Evolutionary conservation across 1,284 basidiomycete species (phyloP), one percentile per base, ranked within the genome.

Genomic region (Sanghuangporus weigelae): DNA sequence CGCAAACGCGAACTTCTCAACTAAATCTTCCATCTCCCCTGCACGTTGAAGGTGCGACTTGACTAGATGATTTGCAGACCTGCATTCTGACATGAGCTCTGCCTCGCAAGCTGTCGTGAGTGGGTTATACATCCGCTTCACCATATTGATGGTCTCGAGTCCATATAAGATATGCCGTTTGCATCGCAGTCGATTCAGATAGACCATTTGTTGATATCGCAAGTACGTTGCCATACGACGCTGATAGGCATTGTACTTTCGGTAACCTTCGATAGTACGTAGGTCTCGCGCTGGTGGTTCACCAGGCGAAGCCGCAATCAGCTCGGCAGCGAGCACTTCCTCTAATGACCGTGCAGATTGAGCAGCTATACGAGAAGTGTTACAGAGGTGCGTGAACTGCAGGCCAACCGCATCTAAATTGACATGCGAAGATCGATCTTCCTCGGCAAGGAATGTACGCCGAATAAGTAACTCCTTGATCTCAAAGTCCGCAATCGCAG

Each of bases 381-480:
- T 76, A 67, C 86, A 78, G 40, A 77, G 73, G 19, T 42, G 74
- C 16, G 89, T 78, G 65, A 96, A 87, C 3, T 77, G 80, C 44
- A 95, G 74, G 23, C 89, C 87, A 36, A 94, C 77, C 8, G 86
- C 69, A 62, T 85, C 85, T 39, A 95, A 76, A 68, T 90, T 83
- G 46, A 93, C 71, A 10, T 67, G 70, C 21, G 82, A 79, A 48
- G 72, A 81, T 64, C 73, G 69, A 67, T 79, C 81, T 6, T 81
- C 73, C 8, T 80, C 75, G 7, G 74, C 71, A 10, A 93, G 69
- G 19, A 96, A 76, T 39, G 84, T 78, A 42, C 89, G 84, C 23
- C 95, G 84, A 14, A 96, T 76, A n/a, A 98, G 82, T 6, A 98
- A 73, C 62, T 96, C 95, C 72, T 89, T 87, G 75, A 96, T 92